Evolutionary conservation across 2,329 filamentous ascomycete species (phyloP).

Genomic region (Fusarium sp.): DNA sequence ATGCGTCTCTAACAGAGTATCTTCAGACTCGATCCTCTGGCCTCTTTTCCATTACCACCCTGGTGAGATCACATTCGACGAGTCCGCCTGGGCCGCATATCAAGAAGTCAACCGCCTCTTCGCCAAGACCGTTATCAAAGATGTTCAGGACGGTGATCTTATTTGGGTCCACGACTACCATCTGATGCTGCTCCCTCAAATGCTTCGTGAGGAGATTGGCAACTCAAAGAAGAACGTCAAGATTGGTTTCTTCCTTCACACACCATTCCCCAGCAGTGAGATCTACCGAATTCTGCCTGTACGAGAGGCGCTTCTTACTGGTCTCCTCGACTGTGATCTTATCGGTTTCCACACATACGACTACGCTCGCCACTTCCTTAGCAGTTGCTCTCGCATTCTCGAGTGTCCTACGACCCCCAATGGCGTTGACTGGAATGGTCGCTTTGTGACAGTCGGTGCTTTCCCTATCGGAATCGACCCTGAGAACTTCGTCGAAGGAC

Average conservation of each 20-base stretch:
- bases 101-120: slow-evolving; percentile 93
- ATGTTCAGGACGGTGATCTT: slow-evolving; percentile 92
- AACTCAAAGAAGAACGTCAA: slow-evolving; percentile 88
- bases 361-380: slow-evolving; percentile 97
- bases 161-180: slow-evolving; percentile 99
- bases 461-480: slow-evolving; percentile 99
- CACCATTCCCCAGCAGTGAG: slow-evolving; percentile 95
- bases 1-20: slow-evolving; percentile 12
- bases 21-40: slow-evolving; percentile 93
- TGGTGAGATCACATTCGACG: slow-evolving; percentile 97
- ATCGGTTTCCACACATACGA: slow-evolving; percentile 99
- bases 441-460: slow-evolving; percentile 89
- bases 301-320: slow-evolving; percentile 85
- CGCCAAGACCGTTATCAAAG: slow-evolving; percentile 85
- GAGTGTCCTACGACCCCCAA: slow-evolving; percentile 86
- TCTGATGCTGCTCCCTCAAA: slow-evolving; percentile 93
- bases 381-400: slow-evolving; percentile 93
- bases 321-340: slow-evolving; percentile 91
- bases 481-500: slow-evolving; percentile 91
- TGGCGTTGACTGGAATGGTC: slow-evolving; percentile 89
- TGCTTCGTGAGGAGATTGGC: slow-evolving; percentile 92
- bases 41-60: slow-evolving; percentile 99
- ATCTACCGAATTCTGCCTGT: slow-evolving; percentile 97
- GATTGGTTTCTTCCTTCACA: slow-evolving; percentile 98
- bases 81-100: slow-evolving; percentile 93